Evolutionary conservation across 1,284 basidiomycete genomes (phyloP), one percentile per base, ranked within the genome.

Genomic region (Kwoniella shivajii): DNA sequence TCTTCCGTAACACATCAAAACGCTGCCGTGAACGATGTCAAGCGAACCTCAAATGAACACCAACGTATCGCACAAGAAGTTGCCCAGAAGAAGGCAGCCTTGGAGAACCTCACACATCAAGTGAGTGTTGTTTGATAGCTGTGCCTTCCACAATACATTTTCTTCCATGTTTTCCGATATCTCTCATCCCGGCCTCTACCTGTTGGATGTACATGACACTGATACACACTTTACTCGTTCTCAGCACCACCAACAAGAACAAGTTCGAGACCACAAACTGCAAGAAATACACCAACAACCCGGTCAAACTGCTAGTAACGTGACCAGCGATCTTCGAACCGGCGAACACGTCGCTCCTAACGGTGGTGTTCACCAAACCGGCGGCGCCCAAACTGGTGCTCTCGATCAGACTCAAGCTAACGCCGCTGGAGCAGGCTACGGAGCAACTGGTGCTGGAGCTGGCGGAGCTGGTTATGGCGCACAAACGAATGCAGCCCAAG

Each of bases 1-100:
- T 51, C 48, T 5, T 65, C 72, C 20, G 49, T 67, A 22, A 45
- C 54, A 13, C 60, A 68, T 42, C 55, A 67, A 48, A 56, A 69
- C 36, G 49, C 60, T 10, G 53, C 68, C 6, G 58, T 57, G 16
- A 58, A 67, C 29, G 63, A 71, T 13, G 45, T 69, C 36, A 56
- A 64, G 29, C 18, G 31, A 18, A 66, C 60, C 31, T 53, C 61
- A 20, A 45, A 51, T 27, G 64, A 68, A 22, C 67, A 72, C 53
- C 44, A 58, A 26, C 62, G 66, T 24, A 52, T 66, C 16, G 39
- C 39, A 10, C 61, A 60, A 16, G 63, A 65, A n/a, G 57, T 68
- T 3, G 53, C 63, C 45, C 41, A 60, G 36, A 63, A 67, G 60
- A 72, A 72, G 63, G 60, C 59, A 10, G 34, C 47, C 2, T 55